Conservation (phyloP, 495 filamentous ascomycete species). For the Elaphomyces granulatus region DNA sequence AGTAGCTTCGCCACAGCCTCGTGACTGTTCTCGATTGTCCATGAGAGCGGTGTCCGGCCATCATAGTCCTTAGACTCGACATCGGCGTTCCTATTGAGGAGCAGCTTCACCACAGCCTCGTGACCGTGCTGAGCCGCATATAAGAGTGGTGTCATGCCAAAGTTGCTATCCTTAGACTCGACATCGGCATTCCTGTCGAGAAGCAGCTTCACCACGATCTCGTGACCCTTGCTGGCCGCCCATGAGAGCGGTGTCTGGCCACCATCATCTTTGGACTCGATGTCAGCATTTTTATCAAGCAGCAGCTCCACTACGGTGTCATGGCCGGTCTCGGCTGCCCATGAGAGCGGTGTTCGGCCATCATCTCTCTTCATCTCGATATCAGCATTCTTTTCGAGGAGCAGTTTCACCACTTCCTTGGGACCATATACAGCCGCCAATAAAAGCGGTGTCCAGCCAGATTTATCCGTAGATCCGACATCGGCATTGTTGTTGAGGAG, state of each 20-base stretch:
- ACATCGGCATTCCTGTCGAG: conserved; percentile 9
- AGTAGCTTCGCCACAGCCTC: conserved; percentile 12
- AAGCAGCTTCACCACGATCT: conserved; percentile 9
- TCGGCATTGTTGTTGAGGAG: conserved; percentile 9
- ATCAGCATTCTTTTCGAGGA: conserved; percentile 15
- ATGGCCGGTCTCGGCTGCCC: conserved; percentile 11
- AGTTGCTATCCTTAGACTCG: conserved; percentile 11
- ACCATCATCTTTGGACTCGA: too few relatives aligned
- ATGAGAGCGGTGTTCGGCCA: conserved; percentile 15
- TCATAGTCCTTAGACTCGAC: conserved; percentile 6
- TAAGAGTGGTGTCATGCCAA: conserved; percentile 4
- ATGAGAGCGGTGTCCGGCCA: conserved; percentile 15
- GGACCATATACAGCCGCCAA: conserved; percentile 10
- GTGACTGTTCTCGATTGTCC: conserved; percentile 8
- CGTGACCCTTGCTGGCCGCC: conserved; percentile 15
- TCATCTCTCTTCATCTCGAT: conserved; percentile 2
- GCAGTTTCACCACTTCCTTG: conserved; percentile 7
- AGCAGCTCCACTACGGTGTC: conserved; percentile 11
- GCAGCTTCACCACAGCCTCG: conserved; percentile 10
- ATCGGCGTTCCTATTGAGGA: conserved; percentile 10
- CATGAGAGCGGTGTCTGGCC: conserved; percentile 13
- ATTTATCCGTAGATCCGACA: conserved; percentile 2
- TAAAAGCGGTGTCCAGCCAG: conserved; percentile 6
- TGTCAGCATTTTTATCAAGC: conserved; percentile 6
- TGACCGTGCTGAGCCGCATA: conserved; percentile 9